Conservation (phyloP, 2,329 filamentous ascomycete species). For the Trichoderma asperellum region DNA sequence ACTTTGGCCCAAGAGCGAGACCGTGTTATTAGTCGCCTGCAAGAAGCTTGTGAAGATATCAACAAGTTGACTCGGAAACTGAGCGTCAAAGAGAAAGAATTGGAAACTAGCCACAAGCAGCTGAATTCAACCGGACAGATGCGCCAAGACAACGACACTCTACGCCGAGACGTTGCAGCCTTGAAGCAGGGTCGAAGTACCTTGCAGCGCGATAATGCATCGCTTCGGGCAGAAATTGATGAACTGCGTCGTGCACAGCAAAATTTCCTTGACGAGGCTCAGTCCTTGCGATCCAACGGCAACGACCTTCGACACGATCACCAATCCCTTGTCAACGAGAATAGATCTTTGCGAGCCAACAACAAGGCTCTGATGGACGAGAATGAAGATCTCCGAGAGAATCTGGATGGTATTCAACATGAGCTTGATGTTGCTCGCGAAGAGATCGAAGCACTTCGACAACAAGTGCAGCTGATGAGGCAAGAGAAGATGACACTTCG, state of each 20-base stretch:
- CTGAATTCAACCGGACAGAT: conserved; percentile 48
- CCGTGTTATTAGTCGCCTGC: conserved; percentile 64
- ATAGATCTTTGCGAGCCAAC: conserved; percentile 49
- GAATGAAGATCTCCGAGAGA: conserved; percentile 50
- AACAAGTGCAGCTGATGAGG: conserved; percentile 45
- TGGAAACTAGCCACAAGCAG: conserved; percentile 48
- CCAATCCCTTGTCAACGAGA: conserved; percentile 50
- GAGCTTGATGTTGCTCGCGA: conserved; percentile 49
- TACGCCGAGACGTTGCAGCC: conserved; percentile 48
- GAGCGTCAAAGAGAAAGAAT: conserved; percentile 47
- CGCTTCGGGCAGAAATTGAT: conserved; percentile 48
- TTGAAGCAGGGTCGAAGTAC: conserved; percentile 46
- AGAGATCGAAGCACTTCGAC: conserved; percentile 47
- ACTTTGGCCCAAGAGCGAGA: conserved; percentile 67
- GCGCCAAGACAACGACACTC: conserved; percentile 44
- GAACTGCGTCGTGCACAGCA: conserved; percentile 43
- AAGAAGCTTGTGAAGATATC: conserved; percentile 62
- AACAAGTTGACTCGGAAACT: conserved; percentile 53
- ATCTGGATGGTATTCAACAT: conserved; percentile 45
- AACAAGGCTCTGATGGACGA: conserved; percentile 49
- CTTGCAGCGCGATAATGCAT: conserved; percentile 48
- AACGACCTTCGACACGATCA: conserved; percentile 49
- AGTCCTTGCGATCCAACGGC: conserved; percentile 49
- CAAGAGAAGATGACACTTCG: conserved; percentile 52
- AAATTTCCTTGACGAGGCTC: conserved; percentile 45